Evolutionary conservation across 768 basidiomycete species (phyloP).

Genomic region (Suillus bovinus): DNA sequence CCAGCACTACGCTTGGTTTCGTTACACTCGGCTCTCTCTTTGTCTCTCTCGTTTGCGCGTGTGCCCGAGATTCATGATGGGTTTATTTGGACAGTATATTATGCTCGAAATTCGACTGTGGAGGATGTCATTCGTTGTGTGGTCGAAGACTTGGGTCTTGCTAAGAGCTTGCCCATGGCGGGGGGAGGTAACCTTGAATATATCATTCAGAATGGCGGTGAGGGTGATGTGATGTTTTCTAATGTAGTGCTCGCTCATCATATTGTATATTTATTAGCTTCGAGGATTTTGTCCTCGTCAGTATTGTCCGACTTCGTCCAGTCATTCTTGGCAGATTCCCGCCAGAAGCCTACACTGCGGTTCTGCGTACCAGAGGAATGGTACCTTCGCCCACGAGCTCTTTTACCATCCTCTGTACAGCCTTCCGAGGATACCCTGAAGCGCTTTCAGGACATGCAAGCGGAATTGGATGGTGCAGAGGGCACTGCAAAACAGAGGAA

Average conservation of each 20-base stretch:
- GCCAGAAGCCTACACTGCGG: constrained; percentile 47
- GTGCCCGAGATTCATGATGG: constrained; percentile 80
- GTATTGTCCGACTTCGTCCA: constrained; percentile 44
- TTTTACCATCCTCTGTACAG: constrained; percentile 48
- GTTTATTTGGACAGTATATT: constrained; percentile 64
- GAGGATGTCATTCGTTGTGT: constrained; percentile 53
- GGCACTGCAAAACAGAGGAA: constrained; percentile 62
- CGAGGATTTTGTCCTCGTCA: constrained; percentile 45
- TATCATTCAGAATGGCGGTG: constrained; percentile 56
- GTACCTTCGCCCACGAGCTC: constrained; percentile 71
- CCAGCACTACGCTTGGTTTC: constrained; percentile 74
- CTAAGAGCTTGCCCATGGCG: constrained; percentile 62
- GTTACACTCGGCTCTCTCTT: constrained; percentile 56
- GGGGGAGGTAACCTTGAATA: constrained; percentile 74
- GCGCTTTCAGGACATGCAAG: constrained; percentile 44
- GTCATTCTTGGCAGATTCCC: constrained; percentile 43
- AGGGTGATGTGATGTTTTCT: constrained; percentile 41
- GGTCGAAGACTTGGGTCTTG: constrained; percentile 65
- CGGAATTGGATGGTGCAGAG: constrained; percentile 45
- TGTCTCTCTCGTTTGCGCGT: constrained; percentile 57
- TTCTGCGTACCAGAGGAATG: constrained; percentile 79
- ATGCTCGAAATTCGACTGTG: constrained; percentile 58
- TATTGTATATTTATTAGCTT: constrained; percentile 37
- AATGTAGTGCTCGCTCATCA: constrained; percentile 9
- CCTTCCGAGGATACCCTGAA: constrained; percentile 55